Evolutionary conservation across 108 stramenopile genomes (phyloP), one percentile per base, ranked within the genome.

Genomic region (Cyclotella baltica): DNA sequence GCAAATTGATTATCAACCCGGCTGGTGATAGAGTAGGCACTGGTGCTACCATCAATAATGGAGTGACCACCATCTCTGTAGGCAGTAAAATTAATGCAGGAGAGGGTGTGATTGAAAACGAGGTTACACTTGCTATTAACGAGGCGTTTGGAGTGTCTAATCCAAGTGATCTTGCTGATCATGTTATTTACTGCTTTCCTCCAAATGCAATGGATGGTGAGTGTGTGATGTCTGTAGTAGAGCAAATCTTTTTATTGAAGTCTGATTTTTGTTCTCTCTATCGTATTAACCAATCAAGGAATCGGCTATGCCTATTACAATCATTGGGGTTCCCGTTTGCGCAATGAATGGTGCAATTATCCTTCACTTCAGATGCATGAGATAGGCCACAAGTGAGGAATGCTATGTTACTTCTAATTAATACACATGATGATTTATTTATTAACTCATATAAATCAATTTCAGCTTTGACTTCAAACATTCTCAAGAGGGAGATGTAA

Each of bases 381-480:
- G 67, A 47, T 90, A 15, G 90, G 88, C 23, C 28, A 63, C 29
- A 63, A 36, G 40, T 43, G 13, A 43, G 23, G 10, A 25, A 6
- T 29, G 9, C 23, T 29, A 15, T 16, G 56, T 9, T 28, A 11
- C 11, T 29, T 29, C 8, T 13, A 25, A 28, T 9, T 29, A 10
- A 25, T 29, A 10, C 56, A 29, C 10, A 57, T 29, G 9, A 57
- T 57, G n/a, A n/a, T n/a, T n/a, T n/a, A n/a, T n/a, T n/a, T n/a
- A n/a, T n/a, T n/a, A n/a, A n/a, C n/a, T n/a, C n/a, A 40, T 11
- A 40, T 35, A 67, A 46, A 67, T 67, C 10, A 62, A 62, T 0
- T 90, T 90, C 81, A 93, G 88, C 64, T 53, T 93, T 46, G 80
- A 75, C 28, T 76, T 90, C 23, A 66, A 36, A 1, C 92, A 93